Conservation (phyloP, 352 stramenopile species). For the Phytophthora agathidicida region DNA sequence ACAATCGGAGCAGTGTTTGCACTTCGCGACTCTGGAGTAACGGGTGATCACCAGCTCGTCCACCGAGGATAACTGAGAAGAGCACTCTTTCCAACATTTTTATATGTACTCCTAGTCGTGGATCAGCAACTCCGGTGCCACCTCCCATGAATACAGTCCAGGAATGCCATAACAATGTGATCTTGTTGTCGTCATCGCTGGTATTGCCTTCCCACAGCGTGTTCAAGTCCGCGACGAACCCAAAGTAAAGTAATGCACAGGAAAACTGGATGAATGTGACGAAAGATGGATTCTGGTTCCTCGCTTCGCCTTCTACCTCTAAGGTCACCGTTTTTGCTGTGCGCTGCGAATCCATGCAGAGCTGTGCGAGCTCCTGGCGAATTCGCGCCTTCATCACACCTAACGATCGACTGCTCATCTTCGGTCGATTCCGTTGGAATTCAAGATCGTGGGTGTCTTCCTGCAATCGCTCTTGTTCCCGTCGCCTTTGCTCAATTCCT, state of each 20-base stretch:
- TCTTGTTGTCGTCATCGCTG: slow-evolving; percentile 4
- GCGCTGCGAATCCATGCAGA: slow-evolving; percentile 33
- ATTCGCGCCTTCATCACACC: slow-evolving; percentile 47
- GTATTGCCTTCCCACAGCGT: slow-evolving; percentile 32
- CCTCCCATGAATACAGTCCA: slow-evolving; percentile 41
- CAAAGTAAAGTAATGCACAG: slow-evolving; percentile 63
- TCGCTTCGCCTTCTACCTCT: neutral
- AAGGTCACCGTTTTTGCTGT: neutral
- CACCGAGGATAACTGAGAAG: slow-evolving; percentile 32
- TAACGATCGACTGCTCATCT: slow-evolving; percentile 43
- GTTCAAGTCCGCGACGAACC: slow-evolving; percentile 49
- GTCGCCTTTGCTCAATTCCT: slow-evolving; percentile 44
- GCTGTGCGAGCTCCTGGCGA: slow-evolving; percentile 37
- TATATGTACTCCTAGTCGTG: slow-evolving; percentile 3
- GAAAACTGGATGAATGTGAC: slow-evolving; percentile 63
- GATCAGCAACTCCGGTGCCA: neutral
- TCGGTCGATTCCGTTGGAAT: slow-evolving; percentile 29
- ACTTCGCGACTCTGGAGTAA: slow-evolving; percentile 10
- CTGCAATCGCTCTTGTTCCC: slow-evolving; percentile 30
- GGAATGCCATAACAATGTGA: slow-evolving; percentile 61
- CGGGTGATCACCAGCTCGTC: neutral
- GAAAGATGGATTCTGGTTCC: neutral
- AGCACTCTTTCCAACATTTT: slow-evolving; percentile 25
- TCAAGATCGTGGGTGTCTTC: slow-evolving; percentile 25
- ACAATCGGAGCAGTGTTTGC: slow-evolving; percentile 30